Percentiles rank a stretch among this genome's conserved stretches.
Conservation (phyloP, 139 green algal species). For the Nannochloris sp. region DNA sequence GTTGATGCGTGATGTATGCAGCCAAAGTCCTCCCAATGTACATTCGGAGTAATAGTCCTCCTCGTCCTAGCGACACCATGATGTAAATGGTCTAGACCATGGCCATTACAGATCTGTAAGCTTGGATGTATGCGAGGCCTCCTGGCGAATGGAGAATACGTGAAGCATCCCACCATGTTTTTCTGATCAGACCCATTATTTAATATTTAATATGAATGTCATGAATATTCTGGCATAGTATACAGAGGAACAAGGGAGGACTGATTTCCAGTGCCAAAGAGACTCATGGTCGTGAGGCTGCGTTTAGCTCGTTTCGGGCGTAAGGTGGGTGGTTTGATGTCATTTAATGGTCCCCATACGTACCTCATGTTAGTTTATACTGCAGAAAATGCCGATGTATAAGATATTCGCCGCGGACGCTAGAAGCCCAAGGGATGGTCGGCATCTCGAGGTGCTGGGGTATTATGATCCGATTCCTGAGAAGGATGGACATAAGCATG, state of each 20-base stretch:
- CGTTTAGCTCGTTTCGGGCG: constrained; percentile 68
- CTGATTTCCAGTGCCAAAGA: neutral
- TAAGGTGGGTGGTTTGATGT: constrained; percentile 18
- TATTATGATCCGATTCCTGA: constrained; percentile 75
- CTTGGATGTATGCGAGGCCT: no score
- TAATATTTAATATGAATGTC: neutral
- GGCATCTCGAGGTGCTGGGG: constrained; percentile 69
- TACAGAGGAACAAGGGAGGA: neutral
- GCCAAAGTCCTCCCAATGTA: no score
- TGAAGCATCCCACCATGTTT: no score
- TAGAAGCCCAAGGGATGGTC: constrained; percentile 52
- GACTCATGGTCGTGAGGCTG: constrained; percentile 58
- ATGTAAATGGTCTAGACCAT: no score
- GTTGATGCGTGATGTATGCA: neutral
- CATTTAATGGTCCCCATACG: neutral
- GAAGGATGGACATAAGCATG: constrained; percentile 76
- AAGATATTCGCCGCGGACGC: constrained; percentile 69
- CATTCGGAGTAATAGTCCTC: no score
- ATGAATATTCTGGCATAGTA: neutral
- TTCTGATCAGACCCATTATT: neutral
- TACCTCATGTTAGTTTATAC: neutral
- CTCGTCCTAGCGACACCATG: no score
- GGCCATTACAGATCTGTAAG: no score
- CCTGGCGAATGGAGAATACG: no score
- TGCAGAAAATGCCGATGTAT: constrained; percentile 72